A percentile compares a stretch with the other conserved stretches of the same genome.
Conservation (phyloP, 129 eudicot species). For the Chrysanthemum lavandulifolium region DNA sequence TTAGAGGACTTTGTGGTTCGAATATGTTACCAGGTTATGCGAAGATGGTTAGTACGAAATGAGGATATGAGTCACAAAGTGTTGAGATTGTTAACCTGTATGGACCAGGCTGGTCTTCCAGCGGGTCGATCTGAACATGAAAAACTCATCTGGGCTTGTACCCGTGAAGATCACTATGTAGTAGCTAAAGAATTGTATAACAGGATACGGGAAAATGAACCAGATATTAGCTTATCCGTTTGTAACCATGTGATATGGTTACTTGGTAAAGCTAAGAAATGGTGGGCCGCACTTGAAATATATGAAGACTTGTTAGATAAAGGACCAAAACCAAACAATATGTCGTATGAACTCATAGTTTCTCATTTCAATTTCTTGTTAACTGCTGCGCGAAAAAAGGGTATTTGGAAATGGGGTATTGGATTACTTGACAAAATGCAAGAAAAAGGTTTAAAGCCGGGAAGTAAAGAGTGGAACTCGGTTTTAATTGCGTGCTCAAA, state of each 20-base stretch:
- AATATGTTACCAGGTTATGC: conserved; percentile 77
- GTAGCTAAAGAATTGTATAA: conserved; percentile 80
- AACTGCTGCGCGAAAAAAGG: conserved; percentile 67
- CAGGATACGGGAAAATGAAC: conserved; percentile 57
- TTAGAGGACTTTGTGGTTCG: conserved; percentile 70
- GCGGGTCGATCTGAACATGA: conserved; percentile 59
- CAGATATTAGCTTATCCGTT: conserved; percentile 79
- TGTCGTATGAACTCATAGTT: conserved; percentile 84
- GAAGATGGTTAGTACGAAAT: conserved; percentile 68
- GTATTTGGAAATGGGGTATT: conserved; percentile 93
- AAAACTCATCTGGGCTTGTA: conserved; percentile 93
- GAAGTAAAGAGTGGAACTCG: conserved; percentile 90
- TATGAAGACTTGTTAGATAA: conserved; percentile 84
- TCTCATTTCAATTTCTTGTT: conserved; percentile 82
- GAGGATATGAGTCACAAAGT: conserved; percentile 50
- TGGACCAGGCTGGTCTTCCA: conserved; percentile 69
- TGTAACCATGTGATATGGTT: conserved; percentile 95
- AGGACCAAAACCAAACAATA: conserved; percentile 83
- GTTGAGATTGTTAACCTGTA: conserved; percentile 59
- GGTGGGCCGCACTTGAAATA: conserved; percentile 99
- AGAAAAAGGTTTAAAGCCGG: conserved; percentile 82
- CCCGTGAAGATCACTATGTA: conserved; percentile 62
- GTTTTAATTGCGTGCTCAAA: conserved; percentile 95
- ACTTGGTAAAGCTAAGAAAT: conserved; percentile 87
- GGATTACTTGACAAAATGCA: conserved; percentile 84